Evolutionary conservation across 352 stramenopile species (phyloP).

Genomic region (Blastocystis sp.): DNA sequence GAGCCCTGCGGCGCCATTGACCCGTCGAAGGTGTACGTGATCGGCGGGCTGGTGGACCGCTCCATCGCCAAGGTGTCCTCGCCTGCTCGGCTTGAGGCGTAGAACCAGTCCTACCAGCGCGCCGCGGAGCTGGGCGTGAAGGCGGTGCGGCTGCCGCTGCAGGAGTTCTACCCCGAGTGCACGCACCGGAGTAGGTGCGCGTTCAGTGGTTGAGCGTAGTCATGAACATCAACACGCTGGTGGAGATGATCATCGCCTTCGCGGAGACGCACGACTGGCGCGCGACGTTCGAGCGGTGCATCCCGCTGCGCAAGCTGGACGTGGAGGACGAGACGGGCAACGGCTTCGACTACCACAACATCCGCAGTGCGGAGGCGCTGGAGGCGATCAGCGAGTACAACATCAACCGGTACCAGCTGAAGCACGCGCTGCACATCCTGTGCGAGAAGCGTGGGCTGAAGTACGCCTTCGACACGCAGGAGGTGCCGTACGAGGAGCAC

Average conservation of each 20-base stretch:
- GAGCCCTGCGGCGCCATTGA: constrained; percentile 76
- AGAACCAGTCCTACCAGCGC: constrained; percentile 19
- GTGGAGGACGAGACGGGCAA: constrained; percentile 31
- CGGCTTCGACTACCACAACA: constrained; percentile 32
- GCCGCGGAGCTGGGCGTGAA: constrained; percentile 4
- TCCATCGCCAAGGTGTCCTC: constrained; percentile 76
- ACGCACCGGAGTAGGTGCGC: neutral
- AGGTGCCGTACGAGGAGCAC: constrained; percentile 5
- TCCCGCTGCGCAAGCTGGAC: constrained; percentile 13
- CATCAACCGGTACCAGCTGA: constrained; percentile 44
- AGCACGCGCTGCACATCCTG: constrained; percentile 39
- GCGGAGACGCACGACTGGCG: constrained; percentile 24
- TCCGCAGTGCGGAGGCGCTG: neutral
- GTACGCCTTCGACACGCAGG: neutral
- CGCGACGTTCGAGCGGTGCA: constrained; percentile 28
- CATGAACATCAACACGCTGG: constrained; percentile 54
- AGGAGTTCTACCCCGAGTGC: constrained; percentile 49
- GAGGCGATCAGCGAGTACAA: constrained; percentile 30
- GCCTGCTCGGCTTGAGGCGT: neutral
- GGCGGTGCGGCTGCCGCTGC: constrained; percentile 5
- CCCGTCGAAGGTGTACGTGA: constrained; percentile 76
- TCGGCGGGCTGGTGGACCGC: constrained; percentile 83
- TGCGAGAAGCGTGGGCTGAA: neutral
- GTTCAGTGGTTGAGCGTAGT: neutral
- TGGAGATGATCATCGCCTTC: constrained; percentile 54